These are phyloP conservation scores for Xerocomellus dryophilus DNA, from an alignment of 768 basidiomycete species.

Conservation along the genomic window DNA sequence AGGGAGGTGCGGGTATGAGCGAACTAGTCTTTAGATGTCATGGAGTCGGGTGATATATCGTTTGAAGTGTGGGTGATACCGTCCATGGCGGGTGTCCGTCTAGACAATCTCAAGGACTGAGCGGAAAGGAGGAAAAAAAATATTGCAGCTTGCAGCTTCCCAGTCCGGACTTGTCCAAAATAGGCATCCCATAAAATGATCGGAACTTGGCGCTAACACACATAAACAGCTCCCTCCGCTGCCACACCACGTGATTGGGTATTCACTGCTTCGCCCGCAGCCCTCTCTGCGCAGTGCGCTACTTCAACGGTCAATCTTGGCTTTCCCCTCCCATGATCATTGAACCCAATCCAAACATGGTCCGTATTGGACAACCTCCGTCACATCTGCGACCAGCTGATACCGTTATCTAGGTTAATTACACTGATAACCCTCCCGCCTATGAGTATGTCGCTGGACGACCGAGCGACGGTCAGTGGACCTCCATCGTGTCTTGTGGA, in stretches of 20 bases:
- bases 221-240: conserved; percentile 7
- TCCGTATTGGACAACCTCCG: background rate
- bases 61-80: conserved; percentile 32
- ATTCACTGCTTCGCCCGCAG: conserved; percentile 12
- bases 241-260: conserved; percentile 20
- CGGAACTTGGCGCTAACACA: conserved; percentile 10
- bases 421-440: conserved; percentile 45
- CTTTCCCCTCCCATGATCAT: conserved; percentile 23
- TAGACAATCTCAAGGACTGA: conserved; percentile 1
- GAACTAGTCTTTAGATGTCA: conserved; percentile 91
- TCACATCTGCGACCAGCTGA: background rate
- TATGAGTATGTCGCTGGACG: conserved; percentile 41
- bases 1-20: conserved; percentile 36
- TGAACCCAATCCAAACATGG: conserved; percentile 27
- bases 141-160: too few species aligned
- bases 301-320: conserved; percentile 4
- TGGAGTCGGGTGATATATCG: conserved; percentile 37
- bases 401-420: conserved; percentile 9
- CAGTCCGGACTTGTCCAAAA: background rate
- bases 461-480: conserved; percentile 27
- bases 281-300: conserved; percentile 4
- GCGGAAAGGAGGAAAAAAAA: background rate
- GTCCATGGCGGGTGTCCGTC: conserved; percentile 23
- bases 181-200: conserved; percentile 10
- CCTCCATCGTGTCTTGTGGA: background rate